phyloP scores from a whole-genome alignment of 225 moss, liverwort and hornwort genomes.

The Sphagnum contortum region DNA sequence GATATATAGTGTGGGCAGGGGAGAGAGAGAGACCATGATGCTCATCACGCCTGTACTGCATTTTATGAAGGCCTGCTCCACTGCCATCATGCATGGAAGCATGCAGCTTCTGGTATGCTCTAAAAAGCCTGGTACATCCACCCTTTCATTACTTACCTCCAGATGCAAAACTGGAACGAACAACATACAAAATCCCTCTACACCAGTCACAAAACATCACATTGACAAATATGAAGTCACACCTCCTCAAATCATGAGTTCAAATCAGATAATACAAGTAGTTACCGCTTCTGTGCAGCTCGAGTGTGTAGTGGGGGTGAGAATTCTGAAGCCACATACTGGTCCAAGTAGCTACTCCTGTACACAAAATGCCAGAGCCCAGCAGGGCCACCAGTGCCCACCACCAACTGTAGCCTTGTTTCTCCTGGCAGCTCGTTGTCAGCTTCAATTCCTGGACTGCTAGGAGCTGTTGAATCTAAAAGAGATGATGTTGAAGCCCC shows the following conservation, averaged over 20 bases:
- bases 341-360: constrained; percentile 87
- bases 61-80: constrained; percentile 68
- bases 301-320: constrained; percentile 71
- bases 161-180: not conserved
- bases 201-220: no score
- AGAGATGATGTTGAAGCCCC: constrained; percentile 17
- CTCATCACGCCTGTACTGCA: constrained; percentile 90
- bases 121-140: constrained; percentile 51
- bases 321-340: constrained; percentile 87
- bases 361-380: constrained; percentile 97
- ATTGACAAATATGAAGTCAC: no score
- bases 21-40: constrained; percentile 42
- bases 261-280: no score
- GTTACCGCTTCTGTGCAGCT: constrained; percentile 76
- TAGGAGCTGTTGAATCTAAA: constrained; percentile 28
- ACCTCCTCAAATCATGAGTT: no score
- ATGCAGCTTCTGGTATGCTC: constrained; percentile 85
- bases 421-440: constrained; percentile 35
- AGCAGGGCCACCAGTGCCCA: constrained; percentile 67
- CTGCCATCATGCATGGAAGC: constrained; percentile 74
- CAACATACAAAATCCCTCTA: no score
- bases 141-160: not conserved
- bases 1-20: no score
- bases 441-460: constrained; percentile 29
- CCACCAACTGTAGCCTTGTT: constrained; percentile 16